Base-by-base conservation (phyloP, 768 basidiomycete genomes). In the Rhodotorula graminis region DNA sequence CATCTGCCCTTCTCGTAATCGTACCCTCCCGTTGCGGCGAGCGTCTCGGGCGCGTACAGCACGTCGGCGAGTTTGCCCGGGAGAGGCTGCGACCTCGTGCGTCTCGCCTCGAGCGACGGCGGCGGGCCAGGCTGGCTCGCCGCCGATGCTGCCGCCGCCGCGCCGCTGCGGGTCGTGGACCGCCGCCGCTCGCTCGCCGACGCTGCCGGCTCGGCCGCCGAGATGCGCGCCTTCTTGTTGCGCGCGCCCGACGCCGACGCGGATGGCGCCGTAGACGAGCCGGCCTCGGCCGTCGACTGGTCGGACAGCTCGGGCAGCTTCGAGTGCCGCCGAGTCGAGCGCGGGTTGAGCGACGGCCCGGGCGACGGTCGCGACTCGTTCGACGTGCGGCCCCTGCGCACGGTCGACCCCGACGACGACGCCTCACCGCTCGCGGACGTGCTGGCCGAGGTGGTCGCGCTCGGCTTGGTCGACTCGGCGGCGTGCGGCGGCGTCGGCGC, bases 1-100 rank as follows among this genome's bases (percentile, higher is more conserved):
- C 65, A 72, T 19, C 63, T 57, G 1, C 71, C 71, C 47, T 72
- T 72, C 52, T 59, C 71, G 42, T 31, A 61, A 18, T 72, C 71
- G 63, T 47, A 72, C 1, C 71, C 71, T 60, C 71, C 71, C 0
- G 53, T 50, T 27, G 71, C 71, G 0, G 66, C 63, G 14, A 72
- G 63, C 55, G 71, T 68, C 50, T 72, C 71, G 3, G 71, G 71
- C 25, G 66, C 71, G 25, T 52, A 64, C 18, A 72, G 66, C 16
- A 72, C 71, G 37, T 72, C 71, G 27, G 61, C 62, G 12, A 72
- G 63, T 31, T 64, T 67, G 33, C 71, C 71, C 2, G 71, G 60
- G 2, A 72, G 46, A 11, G 71, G 71, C 59, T 68, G 42, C 44
- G 71, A 72, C 27, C 71, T 62, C 25, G 71, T 72, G 31, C 64